These are phyloP conservation scores for Xylaria hypoxylon DNA, from an alignment of 2,329 filamentous ascomycete species.

Conservation along the genomic window DNA sequence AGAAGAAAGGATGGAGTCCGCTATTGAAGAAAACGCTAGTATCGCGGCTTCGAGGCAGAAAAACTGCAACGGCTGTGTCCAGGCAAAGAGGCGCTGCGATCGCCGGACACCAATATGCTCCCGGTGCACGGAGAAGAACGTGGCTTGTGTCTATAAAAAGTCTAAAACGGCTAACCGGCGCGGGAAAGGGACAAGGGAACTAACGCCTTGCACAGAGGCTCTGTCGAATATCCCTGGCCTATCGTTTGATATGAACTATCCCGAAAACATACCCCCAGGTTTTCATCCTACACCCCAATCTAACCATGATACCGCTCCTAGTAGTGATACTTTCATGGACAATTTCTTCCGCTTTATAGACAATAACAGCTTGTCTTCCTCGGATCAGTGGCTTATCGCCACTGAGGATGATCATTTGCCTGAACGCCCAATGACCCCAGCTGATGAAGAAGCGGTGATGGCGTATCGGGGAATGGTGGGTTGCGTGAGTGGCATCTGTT, in stretches of 20 bases:
- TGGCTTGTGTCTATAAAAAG: constrained; percentile 49
- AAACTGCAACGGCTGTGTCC: constrained; percentile 55
- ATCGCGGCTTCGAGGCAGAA: constrained; percentile 48
- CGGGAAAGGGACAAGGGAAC: constrained; percentile 2
- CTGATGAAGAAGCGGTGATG: constrained; percentile 33
- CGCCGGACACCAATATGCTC: constrained; percentile 54
- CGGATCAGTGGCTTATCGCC: constrained; percentile 35
- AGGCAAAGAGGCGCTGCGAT: constrained; percentile 56
- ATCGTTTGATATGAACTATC: constrained; percentile 30
- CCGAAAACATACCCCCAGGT: constrained; percentile 12
- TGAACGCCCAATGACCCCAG: constrained; percentile 36
- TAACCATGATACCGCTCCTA: not conserved
- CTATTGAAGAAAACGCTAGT: not conserved
- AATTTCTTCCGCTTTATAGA: constrained; percentile 30
- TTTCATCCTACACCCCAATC: constrained; percentile 6
- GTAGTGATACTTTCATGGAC: constrained; percentile 21
- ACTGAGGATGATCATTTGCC: not conserved
- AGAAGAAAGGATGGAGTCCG: constrained; percentile 8
- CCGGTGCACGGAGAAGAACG: constrained; percentile 53
- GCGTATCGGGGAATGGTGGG: constrained; percentile 41
- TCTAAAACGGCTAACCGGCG: constrained; percentile 22
- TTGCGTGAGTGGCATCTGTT: constrained; percentile 41
- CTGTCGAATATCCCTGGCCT: constrained; percentile 17
- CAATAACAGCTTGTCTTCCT: constrained; percentile 14
- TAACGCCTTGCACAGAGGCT: constrained; percentile 12